These are phyloP conservation scores for Suhomyces sp. DNA, from an alignment of 805 yeast species.

Conservation along the genomic window DNA sequence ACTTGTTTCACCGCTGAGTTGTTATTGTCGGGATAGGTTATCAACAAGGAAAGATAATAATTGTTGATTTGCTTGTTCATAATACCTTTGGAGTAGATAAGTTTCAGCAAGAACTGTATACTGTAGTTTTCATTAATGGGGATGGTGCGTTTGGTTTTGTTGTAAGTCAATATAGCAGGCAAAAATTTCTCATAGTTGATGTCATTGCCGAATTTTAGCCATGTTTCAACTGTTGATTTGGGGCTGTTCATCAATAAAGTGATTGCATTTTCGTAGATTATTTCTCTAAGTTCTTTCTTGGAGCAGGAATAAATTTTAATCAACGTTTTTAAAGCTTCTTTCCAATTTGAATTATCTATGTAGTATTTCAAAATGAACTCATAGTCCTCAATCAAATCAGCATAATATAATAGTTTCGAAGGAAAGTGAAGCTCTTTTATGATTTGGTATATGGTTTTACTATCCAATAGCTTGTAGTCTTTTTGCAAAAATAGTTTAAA, in stretches of 20 bases:
- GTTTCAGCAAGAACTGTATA: slow-evolving; percentile 57
- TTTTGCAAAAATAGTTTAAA: slow-evolving; percentile 50
- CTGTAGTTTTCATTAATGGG: slow-evolving; percentile 57
- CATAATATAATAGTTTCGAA: slow-evolving; percentile 62
- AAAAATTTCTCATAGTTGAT: slow-evolving; percentile 63
- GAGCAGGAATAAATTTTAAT: slow-evolving; percentile 42
- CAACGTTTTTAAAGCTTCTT: slow-evolving; percentile 59
- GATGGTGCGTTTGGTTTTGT: slow-evolving; percentile 42
- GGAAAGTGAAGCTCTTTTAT: slow-evolving; percentile 63
- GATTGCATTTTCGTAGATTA: slow-evolving; percentile 67
- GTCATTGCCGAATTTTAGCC: slow-evolving; percentile 55
- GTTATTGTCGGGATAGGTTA: slow-evolving; percentile 34
- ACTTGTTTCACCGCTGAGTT: slow-evolving; percentile 28
- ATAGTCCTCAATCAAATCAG: slow-evolving; percentile 64
- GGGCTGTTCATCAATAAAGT: slow-evolving; percentile 69
- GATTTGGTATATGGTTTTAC: slow-evolving; percentile 67
- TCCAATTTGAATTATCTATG: slow-evolving; percentile 70
- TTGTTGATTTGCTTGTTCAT: slow-evolving; percentile 56
- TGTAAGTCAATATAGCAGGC: slow-evolving; percentile 73
- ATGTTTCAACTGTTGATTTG: slow-evolving; percentile 64
- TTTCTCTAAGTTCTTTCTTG: slow-evolving; percentile 14
- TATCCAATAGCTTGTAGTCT: slow-evolving; percentile 54
- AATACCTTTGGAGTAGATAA: slow-evolving; percentile 39
- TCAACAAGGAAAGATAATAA: slow-evolving; percentile 63
- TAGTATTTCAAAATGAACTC: slow-evolving; percentile 67